Evolutionary conservation across 768 basidiomycete species (phyloP).

Genomic region (Hypholoma fasciculare): DNA sequence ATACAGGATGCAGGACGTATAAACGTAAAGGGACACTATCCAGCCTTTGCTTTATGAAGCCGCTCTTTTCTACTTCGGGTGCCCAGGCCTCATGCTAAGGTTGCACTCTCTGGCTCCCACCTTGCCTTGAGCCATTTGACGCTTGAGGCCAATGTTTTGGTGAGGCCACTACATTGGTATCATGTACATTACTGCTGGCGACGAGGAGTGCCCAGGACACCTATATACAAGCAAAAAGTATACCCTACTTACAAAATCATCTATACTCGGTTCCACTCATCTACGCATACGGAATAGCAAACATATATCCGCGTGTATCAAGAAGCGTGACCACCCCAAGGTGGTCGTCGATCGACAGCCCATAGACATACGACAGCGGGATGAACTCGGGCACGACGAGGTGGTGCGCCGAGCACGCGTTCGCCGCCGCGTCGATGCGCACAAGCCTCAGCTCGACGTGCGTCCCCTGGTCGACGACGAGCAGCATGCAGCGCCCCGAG

Average conservation of each 20-base stretch:
- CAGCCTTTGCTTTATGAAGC: background rate
- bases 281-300: conserved; percentile 21
- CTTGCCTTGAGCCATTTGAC: no score
- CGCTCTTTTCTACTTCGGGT: no score
- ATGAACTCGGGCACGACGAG: conserved; percentile 21
- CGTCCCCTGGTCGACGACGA: conserved; percentile 10
- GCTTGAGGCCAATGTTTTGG: no score
- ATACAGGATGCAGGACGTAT: no score
- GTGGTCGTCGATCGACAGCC: conserved; percentile 27
- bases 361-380: conserved; percentile 14
- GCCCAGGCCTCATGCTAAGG: no score
- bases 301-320: conserved; percentile 18
- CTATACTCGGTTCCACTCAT: background rate
- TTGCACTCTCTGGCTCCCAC: no score
- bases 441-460: conserved; percentile 13
- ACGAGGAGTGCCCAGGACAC: no score
- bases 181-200: no score
- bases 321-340: conserved; percentile 23
- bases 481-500: conserved; percentile 17
- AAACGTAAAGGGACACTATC: no score
- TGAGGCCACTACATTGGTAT: no score
- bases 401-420: conserved; percentile 10
- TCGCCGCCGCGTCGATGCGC: conserved; percentile 12
- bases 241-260: background rate
- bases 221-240: background rate